These are phyloP conservation scores for Sporothrix inflata DNA, from an alignment of 2,329 filamentous ascomycete genomes.

Conservation along the genomic window DNA sequence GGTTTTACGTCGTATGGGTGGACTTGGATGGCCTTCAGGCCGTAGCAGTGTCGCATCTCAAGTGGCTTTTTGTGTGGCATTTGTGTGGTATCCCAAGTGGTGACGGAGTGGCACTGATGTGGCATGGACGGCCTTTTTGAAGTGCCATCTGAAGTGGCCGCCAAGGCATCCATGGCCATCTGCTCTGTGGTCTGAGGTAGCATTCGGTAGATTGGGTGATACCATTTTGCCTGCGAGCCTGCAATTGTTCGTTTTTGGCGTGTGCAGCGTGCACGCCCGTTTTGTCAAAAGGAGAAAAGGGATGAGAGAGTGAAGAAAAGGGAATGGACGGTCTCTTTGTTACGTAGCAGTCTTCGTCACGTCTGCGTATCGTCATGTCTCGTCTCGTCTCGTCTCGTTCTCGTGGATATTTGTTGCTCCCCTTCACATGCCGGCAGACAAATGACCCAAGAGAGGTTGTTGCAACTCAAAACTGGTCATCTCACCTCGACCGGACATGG, in stretches of 20 bases:
- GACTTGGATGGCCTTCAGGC: too few relatives aligned
- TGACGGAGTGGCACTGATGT: background rate
- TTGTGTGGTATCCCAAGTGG: background rate
- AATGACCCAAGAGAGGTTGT: background rate
- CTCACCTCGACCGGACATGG: background rate
- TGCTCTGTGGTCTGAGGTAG: conserved; percentile 11
- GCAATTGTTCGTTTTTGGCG: background rate
- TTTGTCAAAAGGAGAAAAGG: background rate
- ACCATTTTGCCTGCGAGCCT: background rate
- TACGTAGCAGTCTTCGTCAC: background rate
- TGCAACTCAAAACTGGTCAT: background rate
- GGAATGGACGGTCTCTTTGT: background rate
- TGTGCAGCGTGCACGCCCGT: background rate
- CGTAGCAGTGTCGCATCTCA: background rate
- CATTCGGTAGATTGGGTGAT: conserved; percentile 25
- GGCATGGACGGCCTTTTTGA: background rate
- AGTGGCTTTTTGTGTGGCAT: conserved; percentile 2
- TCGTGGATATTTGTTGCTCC: background rate
- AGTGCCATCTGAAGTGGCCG: conserved; percentile 4
- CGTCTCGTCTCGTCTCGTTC: background rate
- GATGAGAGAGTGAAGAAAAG: background rate
- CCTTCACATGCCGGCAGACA: background rate
- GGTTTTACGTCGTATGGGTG: too few relatives aligned
- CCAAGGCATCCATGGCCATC: background rate
- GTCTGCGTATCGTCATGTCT: background rate